Percentiles rank a stretch among this genome's conserved stretches.
Conservation (phyloP, 495 filamentous ascomycete species). For the Penicillium manginii region DNA sequence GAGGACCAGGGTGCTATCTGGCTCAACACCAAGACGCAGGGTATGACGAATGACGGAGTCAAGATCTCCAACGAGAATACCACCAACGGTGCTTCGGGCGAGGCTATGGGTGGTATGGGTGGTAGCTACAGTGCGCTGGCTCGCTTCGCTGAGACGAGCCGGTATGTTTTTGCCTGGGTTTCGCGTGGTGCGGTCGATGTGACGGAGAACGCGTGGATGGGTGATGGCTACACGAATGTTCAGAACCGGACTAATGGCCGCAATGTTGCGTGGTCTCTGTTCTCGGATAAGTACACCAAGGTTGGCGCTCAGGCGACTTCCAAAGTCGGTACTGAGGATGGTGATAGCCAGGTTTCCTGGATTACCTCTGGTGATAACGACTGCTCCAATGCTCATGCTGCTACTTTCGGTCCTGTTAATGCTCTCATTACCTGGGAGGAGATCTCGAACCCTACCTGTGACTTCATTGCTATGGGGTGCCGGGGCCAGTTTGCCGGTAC, state of each 20-base stretch:
- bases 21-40: slow-evolving; percentile 58
- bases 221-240: slow-evolving; percentile 49
- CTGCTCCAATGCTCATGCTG: slow-evolving; percentile 57
- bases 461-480: slow-evolving; percentile 56
- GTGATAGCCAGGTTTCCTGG: slow-evolving; percentile 57
- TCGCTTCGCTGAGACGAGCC: slow-evolving; percentile 40
- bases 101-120: slow-evolving; percentile 60
- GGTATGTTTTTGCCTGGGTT: slow-evolving; percentile 59
- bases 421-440: slow-evolving; percentile 59
- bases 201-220: slow-evolving; percentile 54
- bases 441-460: slow-evolving; percentile 49
- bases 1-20: slow-evolving; percentile 61
- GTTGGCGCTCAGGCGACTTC: slow-evolving; percentile 51
- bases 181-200: slow-evolving; percentile 55
- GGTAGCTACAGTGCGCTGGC: slow-evolving; percentile 56
- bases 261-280: slow-evolving; percentile 53
- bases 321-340: slow-evolving; percentile 47
- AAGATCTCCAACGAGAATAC: slow-evolving; percentile 61
- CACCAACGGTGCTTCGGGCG: slow-evolving; percentile 55
- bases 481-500: slow-evolving; percentile 53
- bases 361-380: slow-evolving; percentile 50
- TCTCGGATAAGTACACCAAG: slow-evolving; percentile 53
- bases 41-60: slow-evolving; percentile 50
- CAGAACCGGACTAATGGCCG: slow-evolving; percentile 51
- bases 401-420: slow-evolving; percentile 46